Conservation (phyloP, 179 eudicot genomes). For the Drosera spatulata region DNA sequence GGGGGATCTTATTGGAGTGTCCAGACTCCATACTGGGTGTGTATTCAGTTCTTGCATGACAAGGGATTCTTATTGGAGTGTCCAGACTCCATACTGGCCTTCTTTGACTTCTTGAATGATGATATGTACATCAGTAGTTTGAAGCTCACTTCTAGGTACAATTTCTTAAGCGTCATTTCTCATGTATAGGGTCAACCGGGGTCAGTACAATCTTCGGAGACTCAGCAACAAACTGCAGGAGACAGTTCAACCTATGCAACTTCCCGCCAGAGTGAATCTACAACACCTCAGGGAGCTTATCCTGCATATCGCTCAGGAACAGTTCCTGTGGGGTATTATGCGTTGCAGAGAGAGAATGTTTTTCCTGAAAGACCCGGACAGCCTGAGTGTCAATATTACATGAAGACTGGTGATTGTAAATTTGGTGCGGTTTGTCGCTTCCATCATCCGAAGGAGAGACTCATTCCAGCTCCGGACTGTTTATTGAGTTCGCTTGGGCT, state of each 20-base stretch:
- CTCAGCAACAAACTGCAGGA: conserved; percentile 49
- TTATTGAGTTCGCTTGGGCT: conserved; percentile 78
- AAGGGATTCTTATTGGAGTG: background rate
- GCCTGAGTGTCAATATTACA: conserved; percentile 92
- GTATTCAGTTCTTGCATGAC: no score
- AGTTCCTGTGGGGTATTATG: conserved; percentile 57
- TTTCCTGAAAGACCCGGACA: conserved; percentile 98
- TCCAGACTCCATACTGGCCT: background rate
- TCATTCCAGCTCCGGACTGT: conserved; percentile 77
- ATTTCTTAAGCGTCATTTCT: background rate
- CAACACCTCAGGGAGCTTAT: conserved; percentile 39
- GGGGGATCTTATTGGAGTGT: no score
- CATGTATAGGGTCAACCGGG: conserved; percentile 61
- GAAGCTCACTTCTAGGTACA: background rate
- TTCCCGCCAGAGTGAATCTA: conserved; percentile 45
- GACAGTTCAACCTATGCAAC: conserved; percentile 39
- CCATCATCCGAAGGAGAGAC: conserved; percentile 91
- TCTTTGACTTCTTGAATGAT: background rate
- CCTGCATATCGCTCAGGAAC: conserved; percentile 56
- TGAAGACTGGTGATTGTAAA: conserved; percentile 99
- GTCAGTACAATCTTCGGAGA: conserved; percentile 57
- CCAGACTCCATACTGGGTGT: no score
- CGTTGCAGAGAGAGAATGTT: conserved; percentile 67
- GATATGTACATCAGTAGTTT: background rate
- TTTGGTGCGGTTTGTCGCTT: conserved; percentile 93